phyloP scores from a whole-genome alignment of 2,329 filamentous ascomycete genomes.

The Podosphaera xanthii region DNA sequence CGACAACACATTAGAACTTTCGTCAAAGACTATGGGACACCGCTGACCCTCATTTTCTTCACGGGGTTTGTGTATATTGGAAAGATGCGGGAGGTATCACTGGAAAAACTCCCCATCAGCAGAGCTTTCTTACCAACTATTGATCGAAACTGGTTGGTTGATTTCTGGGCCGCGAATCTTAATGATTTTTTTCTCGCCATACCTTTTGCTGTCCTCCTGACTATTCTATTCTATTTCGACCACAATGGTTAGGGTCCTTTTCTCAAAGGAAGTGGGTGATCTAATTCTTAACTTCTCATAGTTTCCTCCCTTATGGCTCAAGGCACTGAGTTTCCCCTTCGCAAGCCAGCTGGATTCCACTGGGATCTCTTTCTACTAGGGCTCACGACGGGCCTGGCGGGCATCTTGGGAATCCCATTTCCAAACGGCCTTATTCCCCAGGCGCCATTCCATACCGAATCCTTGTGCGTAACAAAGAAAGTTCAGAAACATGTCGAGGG shows the following conservation, averaged over 20 bases:
- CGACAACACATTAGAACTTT: constrained; percentile 56
- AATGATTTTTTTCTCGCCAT: constrained; percentile 61
- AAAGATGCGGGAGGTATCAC: constrained; percentile 46
- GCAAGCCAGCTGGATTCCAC: constrained; percentile 64
- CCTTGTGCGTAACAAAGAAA: constrained; percentile 47
- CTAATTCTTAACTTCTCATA: constrained; percentile 14
- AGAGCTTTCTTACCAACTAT: constrained; percentile 59
- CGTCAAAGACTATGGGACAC: constrained; percentile 74
- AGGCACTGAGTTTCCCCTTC: constrained; percentile 59
- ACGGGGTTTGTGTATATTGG: constrained; percentile 75
- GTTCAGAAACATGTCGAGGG: constrained; percentile 23
- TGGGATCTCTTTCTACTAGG: constrained; percentile 71
- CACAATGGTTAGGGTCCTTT: constrained; percentile 39
- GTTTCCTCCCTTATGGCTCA: constrained; percentile 67
- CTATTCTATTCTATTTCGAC: constrained; percentile 74
- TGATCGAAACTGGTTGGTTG: constrained; percentile 52
- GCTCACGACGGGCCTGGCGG: constrained; percentile 51
- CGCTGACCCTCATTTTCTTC: constrained; percentile 66
- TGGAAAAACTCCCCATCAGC: constrained; percentile 53
- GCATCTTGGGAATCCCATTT: constrained; percentile 55
- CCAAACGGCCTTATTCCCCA: constrained; percentile 70
- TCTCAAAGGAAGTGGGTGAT: background rate
- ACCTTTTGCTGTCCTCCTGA: constrained; percentile 67
- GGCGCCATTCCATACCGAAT: constrained; percentile 60
- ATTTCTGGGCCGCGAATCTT: constrained; percentile 57